A percentile compares a stretch with the other conserved stretches of the same genome.
Conservation (phyloP, 306 rosid species). For the Trifolium pratense region DNA sequence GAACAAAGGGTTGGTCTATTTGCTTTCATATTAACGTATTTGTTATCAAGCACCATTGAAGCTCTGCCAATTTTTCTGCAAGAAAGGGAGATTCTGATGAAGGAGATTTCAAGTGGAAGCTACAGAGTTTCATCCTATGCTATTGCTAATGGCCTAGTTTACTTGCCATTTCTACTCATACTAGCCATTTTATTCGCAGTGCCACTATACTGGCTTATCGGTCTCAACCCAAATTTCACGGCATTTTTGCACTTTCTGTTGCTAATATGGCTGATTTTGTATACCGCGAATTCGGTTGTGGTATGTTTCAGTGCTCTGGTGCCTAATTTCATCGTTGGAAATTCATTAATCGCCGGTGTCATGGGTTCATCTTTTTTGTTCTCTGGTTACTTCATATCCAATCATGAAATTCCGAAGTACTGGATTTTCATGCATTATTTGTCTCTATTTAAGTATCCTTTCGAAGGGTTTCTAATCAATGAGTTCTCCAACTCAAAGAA, state of each 20-base stretch:
- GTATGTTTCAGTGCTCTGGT: conserved; percentile 89
- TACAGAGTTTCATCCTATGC: conserved; percentile 91
- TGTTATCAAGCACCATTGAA: conserved; percentile 78
- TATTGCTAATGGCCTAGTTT: conserved; percentile 84
- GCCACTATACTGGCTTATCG: conserved; percentile 79
- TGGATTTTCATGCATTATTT: conserved; percentile 93
- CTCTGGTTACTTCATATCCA: conserved; percentile 93
- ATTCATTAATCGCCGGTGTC: conserved; percentile 84
- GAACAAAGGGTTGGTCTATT: conserved; percentile 82
- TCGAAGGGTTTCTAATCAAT: conserved; percentile 88
- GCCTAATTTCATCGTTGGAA: conserved; percentile 93
- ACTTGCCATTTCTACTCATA: conserved; percentile 87
- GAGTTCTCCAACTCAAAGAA: conserved; percentile 84
- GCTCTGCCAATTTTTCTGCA: conserved; percentile 90
- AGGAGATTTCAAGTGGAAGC: conserved; percentile 86
- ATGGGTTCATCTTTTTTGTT: conserved; percentile 91
- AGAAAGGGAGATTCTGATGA: conserved; percentile 93
- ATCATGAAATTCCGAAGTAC: conserved; percentile 69
- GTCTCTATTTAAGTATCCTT: conserved; percentile 90
- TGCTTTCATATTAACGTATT: conserved; percentile 81
- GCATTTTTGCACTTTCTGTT: conserved; percentile 69
- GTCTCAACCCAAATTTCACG: conserved; percentile 64
- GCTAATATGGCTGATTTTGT: conserved; percentile 76
- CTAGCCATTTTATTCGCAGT: conserved; percentile 70
- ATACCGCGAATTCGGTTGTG: conserved; percentile 89